phyloP scores from a whole-genome alignment of 306 rosid species.

The Cucumis cinereus region DNA sequence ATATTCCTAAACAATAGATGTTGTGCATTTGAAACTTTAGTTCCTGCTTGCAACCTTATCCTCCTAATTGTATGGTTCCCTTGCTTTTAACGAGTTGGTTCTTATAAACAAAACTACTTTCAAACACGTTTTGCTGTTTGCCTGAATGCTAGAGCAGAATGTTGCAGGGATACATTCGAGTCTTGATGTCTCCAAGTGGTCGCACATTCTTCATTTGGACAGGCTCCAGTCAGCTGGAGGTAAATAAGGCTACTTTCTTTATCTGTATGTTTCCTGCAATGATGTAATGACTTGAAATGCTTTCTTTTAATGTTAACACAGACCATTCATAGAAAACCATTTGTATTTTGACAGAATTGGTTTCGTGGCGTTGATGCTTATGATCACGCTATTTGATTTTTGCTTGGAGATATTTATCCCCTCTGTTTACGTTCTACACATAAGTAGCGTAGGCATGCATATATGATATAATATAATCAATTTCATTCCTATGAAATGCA shows the following conservation, averaged over 20 bases:
- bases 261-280: not conserved
- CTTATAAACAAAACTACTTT: not conserved
- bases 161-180: slow-evolving; percentile 66
- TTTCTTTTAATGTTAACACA: not conserved
- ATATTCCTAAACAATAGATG: not conserved
- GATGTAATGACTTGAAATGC: not conserved
- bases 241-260: slow-evolving; percentile 17
- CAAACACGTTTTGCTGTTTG: not conserved
- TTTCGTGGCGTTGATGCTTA: not conserved
- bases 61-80: not conserved
- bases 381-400: not conserved
- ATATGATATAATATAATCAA: too few species aligned
- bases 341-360: not conserved
- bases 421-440: not conserved
- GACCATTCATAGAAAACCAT: not conserved
- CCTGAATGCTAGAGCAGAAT: slow-evolving; percentile 38
- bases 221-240: slow-evolving; percentile 68
- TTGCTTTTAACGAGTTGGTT: not conserved
- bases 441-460: not conserved
- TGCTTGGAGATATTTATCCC: not conserved
- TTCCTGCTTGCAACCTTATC: not conserved
- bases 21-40: not conserved
- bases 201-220: slow-evolving; percentile 72
- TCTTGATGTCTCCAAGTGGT: slow-evolving; percentile 92
- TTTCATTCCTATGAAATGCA: not conserved